Percentiles rank a stretch among this genome's conserved stretches.
phyloP scores from a whole-genome alignment of 768 basidiomycete species.

The Pulveroboletus sp. region DNA sequence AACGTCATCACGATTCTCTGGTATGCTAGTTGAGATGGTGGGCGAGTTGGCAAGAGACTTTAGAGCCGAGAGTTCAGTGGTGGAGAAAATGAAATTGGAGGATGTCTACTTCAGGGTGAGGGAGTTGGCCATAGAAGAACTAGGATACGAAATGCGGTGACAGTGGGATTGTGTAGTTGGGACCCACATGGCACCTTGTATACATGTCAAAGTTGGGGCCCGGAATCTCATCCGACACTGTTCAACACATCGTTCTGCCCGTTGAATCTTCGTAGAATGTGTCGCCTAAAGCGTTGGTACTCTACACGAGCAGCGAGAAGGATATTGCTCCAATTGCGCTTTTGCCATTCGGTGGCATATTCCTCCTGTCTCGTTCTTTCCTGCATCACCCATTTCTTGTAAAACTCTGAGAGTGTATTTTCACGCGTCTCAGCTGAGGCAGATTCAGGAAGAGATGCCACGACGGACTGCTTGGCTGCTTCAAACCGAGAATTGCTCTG shows the following conservation, averaged over 20 bases:
- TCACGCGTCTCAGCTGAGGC: conserved; percentile 55
- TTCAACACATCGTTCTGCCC: no score
- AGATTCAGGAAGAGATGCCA: conserved; percentile 50
- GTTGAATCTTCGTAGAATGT: conserved; percentile 21
- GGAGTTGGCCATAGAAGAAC: conserved; percentile 55
- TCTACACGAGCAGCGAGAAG: conserved; percentile 53
- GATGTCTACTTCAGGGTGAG: conserved; percentile 59
- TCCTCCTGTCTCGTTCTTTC: conserved; percentile 52
- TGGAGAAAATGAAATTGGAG: conserved; percentile 51
- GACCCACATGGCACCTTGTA: not conserved
- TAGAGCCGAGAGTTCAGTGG: conserved; percentile 51
- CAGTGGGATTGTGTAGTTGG: not conserved
- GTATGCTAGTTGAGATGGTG: conserved; percentile 61
- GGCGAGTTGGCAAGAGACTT: conserved; percentile 58
- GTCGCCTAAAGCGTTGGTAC: conserved; percentile 39
- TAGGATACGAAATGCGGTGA: conserved; percentile 33
- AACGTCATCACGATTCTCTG: conserved; percentile 68
- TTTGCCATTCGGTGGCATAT: conserved; percentile 67
- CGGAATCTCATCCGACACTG: not conserved
- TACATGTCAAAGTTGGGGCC: not conserved
- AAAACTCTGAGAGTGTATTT: conserved; percentile 67
- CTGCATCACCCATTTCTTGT: conserved; percentile 67
- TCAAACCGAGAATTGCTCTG: conserved; percentile 83
- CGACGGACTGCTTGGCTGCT: conserved; percentile 54
- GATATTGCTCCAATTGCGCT: conserved; percentile 54